Conservation (phyloP, 1,139 yeast genomes). For the Pichiaceae sp. region DNA sequence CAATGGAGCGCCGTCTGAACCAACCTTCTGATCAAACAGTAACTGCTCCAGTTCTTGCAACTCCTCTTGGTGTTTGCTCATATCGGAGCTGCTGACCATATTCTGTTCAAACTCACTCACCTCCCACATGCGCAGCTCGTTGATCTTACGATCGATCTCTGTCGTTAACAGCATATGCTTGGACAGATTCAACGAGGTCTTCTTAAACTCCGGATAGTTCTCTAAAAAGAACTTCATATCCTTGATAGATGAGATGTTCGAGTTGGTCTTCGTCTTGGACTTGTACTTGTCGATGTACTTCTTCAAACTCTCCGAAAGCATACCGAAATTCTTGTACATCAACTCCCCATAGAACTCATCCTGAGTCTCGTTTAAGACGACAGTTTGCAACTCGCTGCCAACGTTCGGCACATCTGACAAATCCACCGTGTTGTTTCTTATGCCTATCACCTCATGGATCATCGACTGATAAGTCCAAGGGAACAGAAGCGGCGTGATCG, state of each 20-base stretch:
- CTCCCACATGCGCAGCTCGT: conserved; percentile 60
- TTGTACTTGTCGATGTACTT: conserved; percentile 80
- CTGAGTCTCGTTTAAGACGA: conserved; percentile 56
- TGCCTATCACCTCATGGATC: conserved; percentile 88
- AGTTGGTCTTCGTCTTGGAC: conserved; percentile 64
- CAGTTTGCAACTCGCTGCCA: conserved; percentile 44
- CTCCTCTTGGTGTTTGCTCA: conserved; percentile 38
- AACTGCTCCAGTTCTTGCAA: conserved; percentile 38
- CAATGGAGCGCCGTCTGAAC: conserved; percentile 10
- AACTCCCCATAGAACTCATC: conserved; percentile 74
- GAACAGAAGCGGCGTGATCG: conserved; percentile 79
- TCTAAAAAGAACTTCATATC: conserved; percentile 89
- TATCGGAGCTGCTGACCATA: conserved; percentile 51
- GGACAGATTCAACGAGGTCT: conserved; percentile 80
- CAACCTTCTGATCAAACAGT: conserved; percentile 22
- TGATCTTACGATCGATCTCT: conserved; percentile 69
- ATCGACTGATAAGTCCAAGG: conserved; percentile 99
- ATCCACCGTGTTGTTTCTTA: conserved; percentile 71
- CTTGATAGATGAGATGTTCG: conserved; percentile 65
- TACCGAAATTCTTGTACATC: conserved; percentile 89
- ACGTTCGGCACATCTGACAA: conserved; percentile 39
- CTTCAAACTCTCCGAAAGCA: conserved; percentile 82
- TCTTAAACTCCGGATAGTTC: conserved; percentile 87
- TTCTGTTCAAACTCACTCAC: conserved; percentile 87
- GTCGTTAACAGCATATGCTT: conserved; percentile 88